Conservation (phyloP, 2,329 filamentous ascomycete genomes). For the Exophiala lecanii-corni region DNA sequence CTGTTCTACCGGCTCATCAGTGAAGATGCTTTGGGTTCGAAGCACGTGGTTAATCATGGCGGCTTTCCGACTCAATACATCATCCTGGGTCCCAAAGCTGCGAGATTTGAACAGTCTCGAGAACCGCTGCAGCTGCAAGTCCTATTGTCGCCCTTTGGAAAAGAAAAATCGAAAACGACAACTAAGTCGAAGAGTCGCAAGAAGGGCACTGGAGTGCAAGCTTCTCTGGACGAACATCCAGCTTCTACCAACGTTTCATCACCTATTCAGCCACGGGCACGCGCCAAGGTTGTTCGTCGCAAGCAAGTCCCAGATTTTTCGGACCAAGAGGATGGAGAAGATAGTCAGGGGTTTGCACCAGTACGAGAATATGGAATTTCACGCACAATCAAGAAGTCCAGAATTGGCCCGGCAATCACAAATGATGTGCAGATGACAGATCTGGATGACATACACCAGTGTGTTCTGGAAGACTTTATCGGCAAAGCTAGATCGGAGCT, state of each 20-base stretch:
- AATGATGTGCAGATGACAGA: slow-evolving; percentile 38
- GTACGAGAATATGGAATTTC: slow-evolving; percentile 35
- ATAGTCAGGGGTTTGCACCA: slow-evolving; percentile 42
- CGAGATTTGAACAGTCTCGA: slow-evolving; percentile 44
- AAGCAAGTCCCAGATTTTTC: slow-evolving; percentile 21
- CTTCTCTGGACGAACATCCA: slow-evolving; percentile 42
- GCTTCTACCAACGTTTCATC: slow-evolving; percentile 65
- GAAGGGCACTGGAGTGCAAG: slow-evolving; percentile 33
- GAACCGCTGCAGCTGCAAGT: slow-evolving; percentile 51
- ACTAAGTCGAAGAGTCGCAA: slow-evolving; percentile 28
- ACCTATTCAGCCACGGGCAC: slow-evolving; percentile 48
- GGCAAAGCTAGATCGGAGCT: slow-evolving; percentile 40
- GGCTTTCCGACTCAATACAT: slow-evolving; percentile 69
- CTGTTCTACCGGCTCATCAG: slow-evolving; percentile 73
- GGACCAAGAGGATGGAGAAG: slow-evolving; percentile 31
- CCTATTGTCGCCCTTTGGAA: slow-evolving; percentile 43
- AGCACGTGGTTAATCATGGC: slow-evolving; percentile 58
- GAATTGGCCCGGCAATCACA: slow-evolving; percentile 44
- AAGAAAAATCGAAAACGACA: slow-evolving; percentile 31
- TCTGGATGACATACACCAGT: slow-evolving; percentile 40
- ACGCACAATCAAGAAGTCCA: slow-evolving; percentile 25
- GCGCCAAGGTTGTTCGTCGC: slow-evolving; percentile 32
- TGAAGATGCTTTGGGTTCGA: slow-evolving; percentile 69
- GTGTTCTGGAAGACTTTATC: slow-evolving; percentile 46
- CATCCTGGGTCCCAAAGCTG: slow-evolving; percentile 39